Evolutionary conservation across 768 basidiomycete genomes (phyloP).

Genomic region (Lactarius sanguifluus): DNA sequence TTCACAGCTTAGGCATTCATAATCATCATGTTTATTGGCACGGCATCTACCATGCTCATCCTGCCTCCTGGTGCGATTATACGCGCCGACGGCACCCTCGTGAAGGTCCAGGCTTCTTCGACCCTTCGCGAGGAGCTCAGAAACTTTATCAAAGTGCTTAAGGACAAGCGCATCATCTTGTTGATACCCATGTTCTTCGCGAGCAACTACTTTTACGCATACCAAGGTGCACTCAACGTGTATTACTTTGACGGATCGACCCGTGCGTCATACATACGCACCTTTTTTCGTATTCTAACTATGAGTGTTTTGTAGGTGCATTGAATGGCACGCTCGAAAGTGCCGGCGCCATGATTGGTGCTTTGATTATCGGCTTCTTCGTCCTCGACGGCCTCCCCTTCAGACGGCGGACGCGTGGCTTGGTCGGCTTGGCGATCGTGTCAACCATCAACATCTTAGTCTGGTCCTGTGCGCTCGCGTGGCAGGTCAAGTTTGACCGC

Average conservation of each 20-base stretch:
- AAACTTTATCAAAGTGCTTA: slow-evolving; percentile 37
- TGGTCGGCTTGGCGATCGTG: slow-evolving; percentile 40
- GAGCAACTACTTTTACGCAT: slow-evolving; percentile 48
- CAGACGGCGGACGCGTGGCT: slow-evolving; percentile 41
- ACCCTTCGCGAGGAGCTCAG: slow-evolving; percentile 35
- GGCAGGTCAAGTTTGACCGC: slow-evolving; percentile 43
- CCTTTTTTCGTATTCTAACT: background rate
- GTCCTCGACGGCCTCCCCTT: slow-evolving; percentile 40
- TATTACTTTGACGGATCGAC: slow-evolving; percentile 45
- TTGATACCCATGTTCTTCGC: slow-evolving; percentile 47
- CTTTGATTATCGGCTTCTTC: slow-evolving; percentile 43
- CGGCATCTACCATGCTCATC: slow-evolving; percentile 39
- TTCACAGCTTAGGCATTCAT: slow-evolving; percentile 38
- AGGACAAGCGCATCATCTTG: slow-evolving; percentile 44
- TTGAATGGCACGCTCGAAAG: slow-evolving; percentile 42
- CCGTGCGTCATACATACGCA: slow-evolving; percentile 29
- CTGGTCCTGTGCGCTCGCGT: slow-evolving; percentile 42
- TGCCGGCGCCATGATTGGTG: slow-evolving; percentile 45
- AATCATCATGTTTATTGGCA: slow-evolving; percentile 45
- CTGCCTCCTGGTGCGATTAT: slow-evolving; percentile 40
- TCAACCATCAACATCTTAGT: slow-evolving; percentile 35
- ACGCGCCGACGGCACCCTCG: slow-evolving; percentile 44
- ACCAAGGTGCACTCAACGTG: slow-evolving; percentile 45
- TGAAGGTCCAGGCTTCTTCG: slow-evolving; percentile 38
- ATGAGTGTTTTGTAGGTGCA: slow-evolving; percentile 30